Evolutionary conservation across 164 flowering plant species (phyloP).

Genomic region (Piper betle): DNA sequence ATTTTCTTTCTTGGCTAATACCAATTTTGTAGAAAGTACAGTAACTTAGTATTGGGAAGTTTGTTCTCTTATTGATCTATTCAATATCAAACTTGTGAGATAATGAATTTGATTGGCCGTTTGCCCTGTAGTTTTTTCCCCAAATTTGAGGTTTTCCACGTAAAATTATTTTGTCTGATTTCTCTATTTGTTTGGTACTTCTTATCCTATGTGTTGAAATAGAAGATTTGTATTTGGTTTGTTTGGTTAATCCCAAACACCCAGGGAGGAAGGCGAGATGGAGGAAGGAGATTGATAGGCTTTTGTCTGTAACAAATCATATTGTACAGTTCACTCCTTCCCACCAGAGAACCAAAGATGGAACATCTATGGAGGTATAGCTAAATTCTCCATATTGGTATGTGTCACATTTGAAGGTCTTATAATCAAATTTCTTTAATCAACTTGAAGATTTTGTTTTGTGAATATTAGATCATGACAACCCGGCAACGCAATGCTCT

Average conservation of each 20-base stretch:
- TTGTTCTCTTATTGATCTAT: too few species aligned
- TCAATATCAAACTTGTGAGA: too few species aligned
- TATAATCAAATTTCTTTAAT: neutral
- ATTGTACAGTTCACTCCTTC: conserved; percentile 86
- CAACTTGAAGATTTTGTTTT: neutral
- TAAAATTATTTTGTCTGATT: too few species aligned
- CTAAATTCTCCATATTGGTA: neutral
- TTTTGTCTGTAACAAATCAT: conserved; percentile 84
- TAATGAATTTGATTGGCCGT: too few species aligned
- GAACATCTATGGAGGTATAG: conserved; percentile 56
- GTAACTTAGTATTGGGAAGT: too few species aligned
- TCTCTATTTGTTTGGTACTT: too few species aligned
- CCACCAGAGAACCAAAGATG: conserved; percentile 59
- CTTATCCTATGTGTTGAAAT: too few species aligned
- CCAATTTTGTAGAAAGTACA: too few species aligned
- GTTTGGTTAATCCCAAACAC: conserved; percentile 75
- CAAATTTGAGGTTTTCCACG: too few species aligned
- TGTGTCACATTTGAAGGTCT: neutral
- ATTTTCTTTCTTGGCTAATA: too few species aligned
- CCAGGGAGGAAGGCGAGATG: conserved; percentile 56
- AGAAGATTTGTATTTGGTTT: conserved; percentile 1
- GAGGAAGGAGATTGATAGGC: conserved; percentile 86
- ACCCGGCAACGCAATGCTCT: conserved; percentile 81
- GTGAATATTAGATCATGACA: conserved; percentile 52
- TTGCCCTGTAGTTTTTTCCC: too few species aligned